Conservation (phyloP, 192 early-diverging fungal species). For the Rhizophlyctis rosea region DNA sequence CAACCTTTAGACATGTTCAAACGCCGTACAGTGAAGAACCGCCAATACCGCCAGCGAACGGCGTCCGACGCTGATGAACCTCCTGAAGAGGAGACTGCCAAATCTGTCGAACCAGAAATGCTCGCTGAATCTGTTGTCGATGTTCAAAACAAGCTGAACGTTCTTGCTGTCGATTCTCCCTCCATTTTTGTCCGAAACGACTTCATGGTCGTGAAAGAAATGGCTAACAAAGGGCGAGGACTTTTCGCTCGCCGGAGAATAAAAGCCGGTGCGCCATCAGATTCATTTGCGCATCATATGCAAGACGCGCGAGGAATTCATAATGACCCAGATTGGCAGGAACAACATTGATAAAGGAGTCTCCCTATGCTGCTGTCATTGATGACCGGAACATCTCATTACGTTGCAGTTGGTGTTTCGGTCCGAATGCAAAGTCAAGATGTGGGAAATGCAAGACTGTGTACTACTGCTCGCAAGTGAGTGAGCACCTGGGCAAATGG, state of each 20-base stretch:
- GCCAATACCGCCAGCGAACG: too few species aligned
- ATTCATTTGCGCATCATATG: neutral
- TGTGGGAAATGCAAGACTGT: constrained; percentile 18
- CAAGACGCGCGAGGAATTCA: neutral
- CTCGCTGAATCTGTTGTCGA: too few species aligned
- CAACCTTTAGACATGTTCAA: too few species aligned
- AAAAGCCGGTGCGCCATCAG: constrained; percentile 1
- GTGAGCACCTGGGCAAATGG: constrained; percentile 40
- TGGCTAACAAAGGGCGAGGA: constrained; percentile 6
- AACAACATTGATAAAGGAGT: constrained; percentile 4
- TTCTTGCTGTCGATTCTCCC: too few species aligned
- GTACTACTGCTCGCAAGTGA: constrained; percentile 28
- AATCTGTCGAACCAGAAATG: too few species aligned
- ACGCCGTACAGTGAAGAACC: too few species aligned
- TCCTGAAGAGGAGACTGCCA: too few species aligned
- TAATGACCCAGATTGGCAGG: neutral
- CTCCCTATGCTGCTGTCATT: constrained; percentile 19
- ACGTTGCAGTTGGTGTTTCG: constrained; percentile 26
- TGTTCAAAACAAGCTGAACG: too few species aligned
- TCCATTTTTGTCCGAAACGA: too few species aligned
- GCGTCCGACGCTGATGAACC: too few species aligned
- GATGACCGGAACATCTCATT: constrained; percentile 7
- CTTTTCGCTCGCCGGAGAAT: constrained; percentile 5
- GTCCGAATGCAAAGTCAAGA: constrained; percentile 5
- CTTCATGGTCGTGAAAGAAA: too few species aligned